Evolutionary conservation across 805 yeast genomes (phyloP).

Genomic region (Groenewaldozyma tartarivorans): DNA sequence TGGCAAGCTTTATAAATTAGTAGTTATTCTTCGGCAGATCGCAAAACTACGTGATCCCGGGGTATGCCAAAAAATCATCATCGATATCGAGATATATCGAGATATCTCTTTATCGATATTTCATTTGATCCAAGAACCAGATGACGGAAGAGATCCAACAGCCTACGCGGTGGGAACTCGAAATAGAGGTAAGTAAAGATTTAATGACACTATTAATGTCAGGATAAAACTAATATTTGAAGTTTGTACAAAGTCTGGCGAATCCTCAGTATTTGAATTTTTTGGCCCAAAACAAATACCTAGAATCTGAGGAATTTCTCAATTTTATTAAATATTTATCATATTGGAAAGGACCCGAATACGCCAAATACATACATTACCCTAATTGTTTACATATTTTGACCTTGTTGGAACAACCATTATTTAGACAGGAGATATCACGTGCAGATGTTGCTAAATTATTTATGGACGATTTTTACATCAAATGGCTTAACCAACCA

Average conservation of each 20-base stretch:
- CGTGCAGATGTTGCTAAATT: constrained; percentile 33
- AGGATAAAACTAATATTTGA: not conserved
- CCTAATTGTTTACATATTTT: constrained; percentile 84
- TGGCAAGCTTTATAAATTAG: no score
- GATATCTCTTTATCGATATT: no score
- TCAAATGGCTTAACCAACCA: constrained; percentile 34
- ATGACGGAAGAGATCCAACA: constrained; percentile 17
- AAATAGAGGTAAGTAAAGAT: constrained; percentile 49
- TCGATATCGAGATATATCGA: no score
- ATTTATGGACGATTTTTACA: constrained; percentile 34
- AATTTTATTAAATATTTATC: constrained; percentile 71
- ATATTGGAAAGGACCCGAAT: constrained; percentile 74
- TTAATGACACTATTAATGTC: not conserved
- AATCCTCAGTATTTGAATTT: constrained; percentile 81
- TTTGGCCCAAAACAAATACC: constrained; percentile 72
- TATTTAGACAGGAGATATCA: constrained; percentile 31
- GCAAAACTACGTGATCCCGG: no score
- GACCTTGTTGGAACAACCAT: constrained; percentile 40
- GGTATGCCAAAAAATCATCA: no score
- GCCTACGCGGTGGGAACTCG: constrained; percentile 85
- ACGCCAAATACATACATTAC: constrained; percentile 59
- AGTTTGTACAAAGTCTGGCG: constrained; percentile 86
- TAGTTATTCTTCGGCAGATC: no score
- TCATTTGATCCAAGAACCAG: no score
- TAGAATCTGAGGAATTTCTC: constrained; percentile 63